A percentile compares a stretch with the other conserved stretches of the same genome.
Conservation (phyloP, 2,329 filamentous ascomycete genomes). For the Pyricularia grisea region DNA sequence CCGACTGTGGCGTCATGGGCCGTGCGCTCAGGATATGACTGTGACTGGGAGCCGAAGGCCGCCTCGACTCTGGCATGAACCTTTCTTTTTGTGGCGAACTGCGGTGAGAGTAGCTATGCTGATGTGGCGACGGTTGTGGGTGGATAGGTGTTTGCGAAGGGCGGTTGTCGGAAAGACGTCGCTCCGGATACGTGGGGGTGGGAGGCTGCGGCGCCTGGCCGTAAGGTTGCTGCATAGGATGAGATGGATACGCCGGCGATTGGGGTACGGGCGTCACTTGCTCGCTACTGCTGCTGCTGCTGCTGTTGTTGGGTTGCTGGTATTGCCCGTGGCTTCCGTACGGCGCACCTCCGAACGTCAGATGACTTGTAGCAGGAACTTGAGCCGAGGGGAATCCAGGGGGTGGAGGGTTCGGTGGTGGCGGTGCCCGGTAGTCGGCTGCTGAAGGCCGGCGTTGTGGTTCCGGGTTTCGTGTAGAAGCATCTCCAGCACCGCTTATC, state of each 20-base stretch:
- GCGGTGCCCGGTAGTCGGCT: slow-evolving; percentile 20
- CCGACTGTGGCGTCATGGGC: not conserved
- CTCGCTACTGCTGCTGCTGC: slow-evolving; percentile 9
- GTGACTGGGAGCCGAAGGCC: not conserved
- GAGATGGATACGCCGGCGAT: slow-evolving; percentile 20
- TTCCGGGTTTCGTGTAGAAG: slow-evolving; percentile 8
- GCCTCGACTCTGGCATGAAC: not conserved
- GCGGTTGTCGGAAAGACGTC: not conserved
- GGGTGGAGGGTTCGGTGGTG: slow-evolving; percentile 11
- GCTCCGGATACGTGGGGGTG: slow-evolving; percentile 4
- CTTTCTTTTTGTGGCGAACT: not conserved
- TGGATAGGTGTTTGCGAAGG: not conserved
- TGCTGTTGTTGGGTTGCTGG: slow-evolving; percentile 7
- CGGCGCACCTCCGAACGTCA: slow-evolving; percentile 15
- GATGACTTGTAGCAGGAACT: slow-evolving; percentile 14
- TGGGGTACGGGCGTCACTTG: slow-evolving; percentile 20
- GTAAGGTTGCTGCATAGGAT: slow-evolving; percentile 6
- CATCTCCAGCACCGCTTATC: slow-evolving; percentile 10
- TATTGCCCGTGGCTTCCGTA: slow-evolving; percentile 14
- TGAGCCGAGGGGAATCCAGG: slow-evolving; percentile 3
- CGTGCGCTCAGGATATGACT: not conserved
- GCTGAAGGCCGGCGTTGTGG: slow-evolving; percentile 21
- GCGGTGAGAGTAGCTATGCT: not conserved
- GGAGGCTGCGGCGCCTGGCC: slow-evolving; percentile 4
- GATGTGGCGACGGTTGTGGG: not conserved